Evolutionary conservation across 768 basidiomycete genomes (phyloP), one percentile per base, ranked within the genome.

Genomic region (Hypholoma sublateritium): DNA sequence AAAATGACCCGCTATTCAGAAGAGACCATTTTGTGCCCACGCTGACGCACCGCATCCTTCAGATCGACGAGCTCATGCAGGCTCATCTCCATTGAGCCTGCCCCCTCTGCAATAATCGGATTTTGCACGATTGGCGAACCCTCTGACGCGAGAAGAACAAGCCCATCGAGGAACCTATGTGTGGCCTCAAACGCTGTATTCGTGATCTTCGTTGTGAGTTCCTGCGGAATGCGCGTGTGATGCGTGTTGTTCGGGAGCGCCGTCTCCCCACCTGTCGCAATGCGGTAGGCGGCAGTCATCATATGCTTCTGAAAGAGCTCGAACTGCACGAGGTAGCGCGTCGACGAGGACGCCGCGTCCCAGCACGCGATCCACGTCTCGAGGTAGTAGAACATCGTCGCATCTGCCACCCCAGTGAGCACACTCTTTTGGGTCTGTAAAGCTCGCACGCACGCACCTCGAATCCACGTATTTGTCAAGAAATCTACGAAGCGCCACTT

Each of bases 401-500:
- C 64, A 57, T 69, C 68, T 56, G 13, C 11, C 35, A 39, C 9
- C 14, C 17, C 53, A 12, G 42, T 42, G 14, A 37, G 55, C 6
- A 9, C 37, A 17, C 34, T 32, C 6, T 44, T 39, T 32, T 24
- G 35, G 24, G 11, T 22, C 17, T 34, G n/a, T 44, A n/a, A 24
- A 25, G 35, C 25, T 21, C 1, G 32, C 36, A 7, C 3, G 50
- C 3, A 21, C 78, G 32, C 58, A 95, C 95, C 96, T 75, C 87
- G 81, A 28, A 91, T 65, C 97, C 97, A 99, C 4, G 81, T 78
- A 13, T 79, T 79, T 44, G 87, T 78, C 19, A 98, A 79, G 17
- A 89, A 77, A 62, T 96, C 92, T 46, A 83, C 84, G 67, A 96
- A 93, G 59, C 85, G 83, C 93, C 96, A 95, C 66, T 88, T 82